A percentile compares a stretch with the other conserved stretches of the same genome.
phyloP scores from a whole-genome alignment of 75 land plant species.

The Pseudotsuga menziesii region DNA sequence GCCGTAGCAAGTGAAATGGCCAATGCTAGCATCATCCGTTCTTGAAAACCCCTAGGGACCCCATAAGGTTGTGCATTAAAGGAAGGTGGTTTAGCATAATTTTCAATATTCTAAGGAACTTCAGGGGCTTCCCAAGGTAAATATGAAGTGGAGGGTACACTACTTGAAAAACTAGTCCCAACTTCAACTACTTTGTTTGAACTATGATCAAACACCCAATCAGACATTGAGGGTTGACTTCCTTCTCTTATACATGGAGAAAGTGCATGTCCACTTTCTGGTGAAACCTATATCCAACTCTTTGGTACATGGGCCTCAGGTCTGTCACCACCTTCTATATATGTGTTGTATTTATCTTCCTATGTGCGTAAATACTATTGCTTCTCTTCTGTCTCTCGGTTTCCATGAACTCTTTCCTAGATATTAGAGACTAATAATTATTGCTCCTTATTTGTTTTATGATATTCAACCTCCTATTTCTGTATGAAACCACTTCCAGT shows the following conservation, averaged over 20 bases:
- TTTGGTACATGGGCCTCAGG: conserved; percentile 17
- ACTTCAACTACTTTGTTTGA: conserved; percentile 75
- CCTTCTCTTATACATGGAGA: conserved; percentile 23
- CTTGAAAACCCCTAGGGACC: too few relatives aligned
- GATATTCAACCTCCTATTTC: too few relatives aligned
- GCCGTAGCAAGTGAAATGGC: too few relatives aligned
- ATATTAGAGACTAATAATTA: background rate
- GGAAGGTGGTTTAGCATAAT: conserved; percentile 15
- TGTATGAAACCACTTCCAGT: too few relatives aligned
- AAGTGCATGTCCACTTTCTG: conserved; percentile 17
- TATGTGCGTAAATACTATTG: background rate
- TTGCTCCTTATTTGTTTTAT: background rate
- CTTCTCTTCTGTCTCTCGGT: background rate
- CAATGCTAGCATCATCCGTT: too few relatives aligned
- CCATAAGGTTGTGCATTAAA: too few relatives aligned
- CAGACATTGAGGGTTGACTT: conserved; percentile 14
- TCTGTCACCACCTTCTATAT: too few relatives aligned
- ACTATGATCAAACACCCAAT: conserved; percentile 52
- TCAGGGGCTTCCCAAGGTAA: conserved; percentile 41
- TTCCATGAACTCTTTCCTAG: background rate
- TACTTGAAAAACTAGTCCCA: conserved; percentile 74
- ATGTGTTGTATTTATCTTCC: background rate
- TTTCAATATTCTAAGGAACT: conserved; percentile 11
- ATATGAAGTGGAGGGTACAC: conserved; percentile 51
- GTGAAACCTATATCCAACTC: conserved; percentile 26